A percentile compares a stretch with the other conserved stretches of the same genome.
These are phyloP conservation scores for Wallacemonas rigidus DNA, from an alignment of 208 protist genomes.

Conservation along the genomic window DNA sequence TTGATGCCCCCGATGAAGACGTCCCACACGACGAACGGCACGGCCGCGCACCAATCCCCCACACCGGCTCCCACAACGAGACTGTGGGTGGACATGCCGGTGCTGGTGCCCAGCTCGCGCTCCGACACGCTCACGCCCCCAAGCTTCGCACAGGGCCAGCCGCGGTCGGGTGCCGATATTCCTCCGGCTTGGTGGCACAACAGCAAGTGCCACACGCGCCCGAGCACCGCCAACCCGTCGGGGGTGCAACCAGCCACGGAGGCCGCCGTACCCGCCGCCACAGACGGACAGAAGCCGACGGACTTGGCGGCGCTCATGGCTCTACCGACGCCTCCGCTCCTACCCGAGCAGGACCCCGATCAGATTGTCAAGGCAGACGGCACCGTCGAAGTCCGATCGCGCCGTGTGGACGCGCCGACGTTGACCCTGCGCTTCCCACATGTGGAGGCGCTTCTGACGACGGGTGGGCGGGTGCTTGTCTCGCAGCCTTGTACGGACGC, in stretches of 20 bases:
- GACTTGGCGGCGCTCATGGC: background rate
- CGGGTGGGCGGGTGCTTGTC: constrained; percentile 1
- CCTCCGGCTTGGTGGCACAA: constrained; percentile 25
- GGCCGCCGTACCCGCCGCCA: constrained; percentile 20
- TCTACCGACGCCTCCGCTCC: constrained; percentile 36
- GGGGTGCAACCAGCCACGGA: constrained; percentile 9
- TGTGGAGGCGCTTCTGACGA: constrained; percentile 4
- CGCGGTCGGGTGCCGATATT: constrained; percentile 31
- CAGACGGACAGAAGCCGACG: background rate
- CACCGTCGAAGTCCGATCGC: background rate
- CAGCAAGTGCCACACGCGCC: background rate
- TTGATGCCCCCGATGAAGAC: too few species aligned
- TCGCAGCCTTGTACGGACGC: background rate
- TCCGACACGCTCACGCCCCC: constrained; percentile 45
- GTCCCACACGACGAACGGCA: too few species aligned
- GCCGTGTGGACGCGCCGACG: constrained; percentile 4
- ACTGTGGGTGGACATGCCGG: constrained; percentile 43
- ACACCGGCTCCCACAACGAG: background rate
- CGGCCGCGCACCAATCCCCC: too few species aligned
- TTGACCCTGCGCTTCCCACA: background rate
- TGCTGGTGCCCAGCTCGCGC: constrained; percentile 63
- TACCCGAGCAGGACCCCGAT: constrained; percentile 32
- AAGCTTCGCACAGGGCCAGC: constrained; percentile 67
- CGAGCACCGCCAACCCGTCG: constrained; percentile 1
- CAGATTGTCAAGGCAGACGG: constrained; percentile 1